These are phyloP conservation scores for Hymenochaete sp. DNA, from an alignment of 1,284 basidiomycete genomes.

Conservation along the genomic window DNA sequence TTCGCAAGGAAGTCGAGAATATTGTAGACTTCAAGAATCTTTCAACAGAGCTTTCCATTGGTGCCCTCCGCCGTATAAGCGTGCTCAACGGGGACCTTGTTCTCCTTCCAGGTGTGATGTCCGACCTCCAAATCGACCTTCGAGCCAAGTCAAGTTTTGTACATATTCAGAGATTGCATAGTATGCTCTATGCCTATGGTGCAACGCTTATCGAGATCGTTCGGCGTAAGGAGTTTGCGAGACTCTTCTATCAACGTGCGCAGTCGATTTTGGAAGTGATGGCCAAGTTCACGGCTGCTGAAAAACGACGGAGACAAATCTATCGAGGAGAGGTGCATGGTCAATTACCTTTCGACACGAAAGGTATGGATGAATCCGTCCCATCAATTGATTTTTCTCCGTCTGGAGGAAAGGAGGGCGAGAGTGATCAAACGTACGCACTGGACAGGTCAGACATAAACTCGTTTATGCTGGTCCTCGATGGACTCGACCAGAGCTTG, in stretches of 20 bases:
- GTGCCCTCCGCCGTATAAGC: conserved; percentile 62
- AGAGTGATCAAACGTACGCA: conserved; percentile 36
- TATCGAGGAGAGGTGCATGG: conserved; percentile 73
- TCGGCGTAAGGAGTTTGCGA: conserved; percentile 79
- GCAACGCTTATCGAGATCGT: conserved; percentile 89
- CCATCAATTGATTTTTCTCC: conserved; percentile 73
- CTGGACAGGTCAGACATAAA: conserved; percentile 68
- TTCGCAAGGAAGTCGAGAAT: conserved; percentile 50
- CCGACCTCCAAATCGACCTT: conserved; percentile 59
- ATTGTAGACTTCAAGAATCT: conserved; percentile 64
- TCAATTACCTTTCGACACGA: conserved; percentile 71
- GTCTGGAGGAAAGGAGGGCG: conserved; percentile 40
- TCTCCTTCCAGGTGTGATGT: conserved; percentile 54
- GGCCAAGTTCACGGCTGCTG: conserved; percentile 74
- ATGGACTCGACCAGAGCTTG: conserved; percentile 55
- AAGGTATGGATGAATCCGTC: conserved; percentile 67
- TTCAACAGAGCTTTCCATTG: conserved; percentile 64
- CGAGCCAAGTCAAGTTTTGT: conserved; percentile 76
- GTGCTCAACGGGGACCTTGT: conserved; percentile 69
- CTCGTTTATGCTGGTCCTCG: conserved; percentile 52
- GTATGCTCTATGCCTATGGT: conserved; percentile 88
- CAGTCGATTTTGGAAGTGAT: conserved; percentile 74
- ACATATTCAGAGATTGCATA: conserved; percentile 83
- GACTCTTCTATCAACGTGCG: conserved; percentile 71
- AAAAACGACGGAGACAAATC: conserved; percentile 68